Conservation (phyloP, 2,329 filamentous ascomycete species). For the Helotiales sp. region DNA sequence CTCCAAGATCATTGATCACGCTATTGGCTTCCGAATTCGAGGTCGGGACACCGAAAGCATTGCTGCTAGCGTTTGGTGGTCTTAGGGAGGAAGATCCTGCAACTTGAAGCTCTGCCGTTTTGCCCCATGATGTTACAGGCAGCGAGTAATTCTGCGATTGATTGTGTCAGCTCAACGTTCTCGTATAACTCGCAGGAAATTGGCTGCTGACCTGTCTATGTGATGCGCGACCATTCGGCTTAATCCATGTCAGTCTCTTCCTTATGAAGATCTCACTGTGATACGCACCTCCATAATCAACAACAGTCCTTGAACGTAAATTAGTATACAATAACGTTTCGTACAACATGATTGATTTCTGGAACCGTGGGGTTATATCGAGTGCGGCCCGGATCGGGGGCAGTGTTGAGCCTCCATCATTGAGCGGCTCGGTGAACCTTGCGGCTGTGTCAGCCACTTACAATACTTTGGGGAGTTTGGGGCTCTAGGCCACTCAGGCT, state of each 20-base stretch:
- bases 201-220: neutral
- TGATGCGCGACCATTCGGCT: neutral
- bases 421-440: neutral
- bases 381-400: neutral
- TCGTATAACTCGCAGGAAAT: neutral
- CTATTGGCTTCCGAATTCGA: neutral
- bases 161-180: neutral
- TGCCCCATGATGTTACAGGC: neutral
- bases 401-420: neutral
- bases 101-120: neutral
- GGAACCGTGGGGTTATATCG: neutral
- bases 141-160: neutral
- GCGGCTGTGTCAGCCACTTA: neutral
- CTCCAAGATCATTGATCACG: conserved; percentile 7
- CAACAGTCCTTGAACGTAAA: neutral
- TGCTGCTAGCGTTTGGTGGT: neutral
- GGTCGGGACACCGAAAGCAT: neutral
- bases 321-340: too few relatives aligned
- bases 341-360: neutral
- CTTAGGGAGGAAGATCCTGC: neutral
- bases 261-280: neutral
- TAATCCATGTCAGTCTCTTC: neutral
- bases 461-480: neutral
- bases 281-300: neutral
- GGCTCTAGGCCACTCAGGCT: neutral